Evolutionary conservation across 306 rosid species (phyloP).

Genomic region (Abrus precatorius): DNA sequence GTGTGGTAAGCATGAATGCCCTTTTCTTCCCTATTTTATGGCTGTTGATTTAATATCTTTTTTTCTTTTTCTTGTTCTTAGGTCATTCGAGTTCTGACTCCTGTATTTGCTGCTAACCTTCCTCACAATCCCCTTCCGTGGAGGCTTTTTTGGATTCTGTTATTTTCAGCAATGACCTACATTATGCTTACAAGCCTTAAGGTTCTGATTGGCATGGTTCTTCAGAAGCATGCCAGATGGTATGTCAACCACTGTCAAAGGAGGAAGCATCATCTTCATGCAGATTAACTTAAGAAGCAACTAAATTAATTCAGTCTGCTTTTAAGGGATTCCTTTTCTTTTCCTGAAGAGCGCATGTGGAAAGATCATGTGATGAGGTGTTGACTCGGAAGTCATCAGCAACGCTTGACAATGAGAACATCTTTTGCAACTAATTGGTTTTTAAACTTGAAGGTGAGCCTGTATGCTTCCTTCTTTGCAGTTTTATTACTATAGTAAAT

Average conservation of each 20-base stretch:
- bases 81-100: conserved; percentile 93
- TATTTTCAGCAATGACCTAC: conserved; percentile 62
- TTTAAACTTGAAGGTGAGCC: too few species aligned
- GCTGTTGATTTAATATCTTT: neutral
- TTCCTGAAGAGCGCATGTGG: conserved; percentile 17
- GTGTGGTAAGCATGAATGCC: too few species aligned
- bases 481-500: too few species aligned
- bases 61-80: conserved; percentile 33
- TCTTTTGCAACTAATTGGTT: too few species aligned
- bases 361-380: conserved; percentile 3
- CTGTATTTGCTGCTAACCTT: conserved; percentile 82
- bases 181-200: conserved; percentile 90
- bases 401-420: too few species aligned
- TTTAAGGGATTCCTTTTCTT: conserved; percentile 27
- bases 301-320: neutral
- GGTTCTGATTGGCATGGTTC: conserved; percentile 75
- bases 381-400: conserved; percentile 12
- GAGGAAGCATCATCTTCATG: conserved; percentile 77
- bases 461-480: too few species aligned
- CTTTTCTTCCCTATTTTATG: too few species aligned
- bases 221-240: conserved; percentile 83
- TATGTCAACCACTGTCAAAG: conserved; percentile 80
- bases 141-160: conserved; percentile 67
- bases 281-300: conserved; percentile 52
- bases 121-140: conserved; percentile 70